Evolutionary conservation across 2,329 filamentous ascomycete genomes (phyloP), one percentile per base, ranked within the genome.

Genomic region (Phoma herbarum): DNA sequence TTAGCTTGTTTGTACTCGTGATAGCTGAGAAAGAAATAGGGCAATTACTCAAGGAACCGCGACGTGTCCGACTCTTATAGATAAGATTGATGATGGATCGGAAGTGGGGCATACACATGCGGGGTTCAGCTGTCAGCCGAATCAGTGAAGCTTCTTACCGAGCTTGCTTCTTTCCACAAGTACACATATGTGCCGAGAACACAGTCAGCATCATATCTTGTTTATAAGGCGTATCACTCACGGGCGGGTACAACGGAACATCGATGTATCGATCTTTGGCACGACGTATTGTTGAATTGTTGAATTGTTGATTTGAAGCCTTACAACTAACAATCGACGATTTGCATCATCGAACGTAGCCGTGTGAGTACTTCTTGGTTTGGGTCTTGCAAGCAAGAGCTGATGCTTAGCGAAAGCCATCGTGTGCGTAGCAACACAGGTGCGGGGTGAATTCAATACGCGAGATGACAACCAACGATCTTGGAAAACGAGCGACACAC

Each of bases 61-160:
- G 16, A 46, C 25, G 47, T 35, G 45, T 20, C 7, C 26, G 33
- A 28, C 28, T 22, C 33, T 28, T 18, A 10, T 41, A 46, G 42
- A 18, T 23, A 39, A 28, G 31, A n/a, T 18, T 16, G 18, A 39
- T 37, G 25, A 25, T 33, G 20, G 39, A 35, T 20, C 28, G 35
- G 22, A 52, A 47, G 48, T 43, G 48, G 48, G 48, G 54, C 20
- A 37, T 26, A 29, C 37, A 47, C 35, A 47, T 57, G 54, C 48
- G 54, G 54, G 54, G 54, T 52, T 22, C 8, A 33, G 23, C 25
- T 22, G 48, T 37, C 47, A 52, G 35, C 54, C 16, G 20, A 29
- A 29, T 14, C 23, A n/a, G 18, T 35, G 16, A 44, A 46, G 7
- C 42, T 28, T 29, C 31, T 25, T 18, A 41, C 28, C 28, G 16